These are phyloP conservation scores for Russula virescens DNA, from an alignment of 768 basidiomycete genomes.

Conservation along the genomic window DNA sequence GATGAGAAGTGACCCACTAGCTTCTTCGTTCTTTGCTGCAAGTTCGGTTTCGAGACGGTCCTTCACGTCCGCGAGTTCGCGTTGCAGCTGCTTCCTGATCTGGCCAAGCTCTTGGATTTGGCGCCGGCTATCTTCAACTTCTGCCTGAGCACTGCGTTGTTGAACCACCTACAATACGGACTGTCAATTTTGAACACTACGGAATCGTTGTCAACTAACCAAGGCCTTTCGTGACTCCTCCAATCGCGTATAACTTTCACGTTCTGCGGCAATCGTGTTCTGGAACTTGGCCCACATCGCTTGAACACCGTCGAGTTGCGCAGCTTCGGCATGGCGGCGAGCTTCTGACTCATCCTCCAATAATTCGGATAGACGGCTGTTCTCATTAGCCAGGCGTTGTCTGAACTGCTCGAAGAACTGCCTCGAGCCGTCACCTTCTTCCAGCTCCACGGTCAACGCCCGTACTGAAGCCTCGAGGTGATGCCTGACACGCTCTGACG, in stretches of 20 bases:
- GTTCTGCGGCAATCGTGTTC: conserved; percentile 50
- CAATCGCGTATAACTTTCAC: conserved; percentile 54
- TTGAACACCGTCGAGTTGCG: conserved; percentile 58
- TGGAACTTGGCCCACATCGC: conserved; percentile 64
- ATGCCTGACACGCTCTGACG: conserved; percentile 59
- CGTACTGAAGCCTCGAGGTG: conserved; percentile 57
- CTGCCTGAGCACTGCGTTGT: conserved; percentile 56
- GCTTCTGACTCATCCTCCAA: conserved; percentile 60
- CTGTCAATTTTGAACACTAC: not conserved
- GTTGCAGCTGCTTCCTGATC: conserved; percentile 52
- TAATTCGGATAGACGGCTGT: conserved; percentile 46
- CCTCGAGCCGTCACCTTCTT: conserved; percentile 60
- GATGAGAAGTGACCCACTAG: conserved; percentile 37
- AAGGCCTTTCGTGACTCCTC: conserved; percentile 69
- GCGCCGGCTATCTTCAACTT: conserved; percentile 58
- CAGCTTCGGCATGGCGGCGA: conserved; percentile 53
- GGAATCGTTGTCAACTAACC: conserved; percentile 35
- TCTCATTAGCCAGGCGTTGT: conserved; percentile 52
- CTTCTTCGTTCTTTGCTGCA: conserved; percentile 50
- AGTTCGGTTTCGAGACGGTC: conserved; percentile 51
- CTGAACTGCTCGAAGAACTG: conserved; percentile 55
- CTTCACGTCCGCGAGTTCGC: conserved; percentile 46
- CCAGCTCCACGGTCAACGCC: conserved; percentile 55
- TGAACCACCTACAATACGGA: conserved; percentile 48
- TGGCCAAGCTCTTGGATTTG: conserved; percentile 56